These are phyloP conservation scores for Mycosarcoma maydis DNA, from an alignment of 1,284 basidiomycete species.

Conservation along the genomic window DNA sequence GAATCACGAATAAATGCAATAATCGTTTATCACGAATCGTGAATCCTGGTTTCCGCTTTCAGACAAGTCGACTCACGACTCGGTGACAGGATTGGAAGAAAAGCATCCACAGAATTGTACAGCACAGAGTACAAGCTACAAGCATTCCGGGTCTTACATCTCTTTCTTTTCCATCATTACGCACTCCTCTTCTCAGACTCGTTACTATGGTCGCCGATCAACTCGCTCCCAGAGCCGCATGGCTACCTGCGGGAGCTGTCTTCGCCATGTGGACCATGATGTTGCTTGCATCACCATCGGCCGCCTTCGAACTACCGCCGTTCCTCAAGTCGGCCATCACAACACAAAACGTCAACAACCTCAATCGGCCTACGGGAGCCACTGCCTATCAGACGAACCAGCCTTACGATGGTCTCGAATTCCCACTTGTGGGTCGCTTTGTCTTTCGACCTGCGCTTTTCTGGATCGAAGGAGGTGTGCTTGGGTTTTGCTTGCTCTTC, in stretches of 20 bases:
- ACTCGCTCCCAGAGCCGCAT: not conserved
- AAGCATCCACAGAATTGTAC: not conserved
- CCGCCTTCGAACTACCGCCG: conserved; percentile 38
- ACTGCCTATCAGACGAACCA: conserved; percentile 40
- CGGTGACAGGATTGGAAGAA: conserved; percentile 1
- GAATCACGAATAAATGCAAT: too few relatives aligned
- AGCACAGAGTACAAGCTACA: too few relatives aligned
- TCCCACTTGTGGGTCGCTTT: conserved; percentile 28
- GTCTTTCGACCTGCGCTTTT: conserved; percentile 52
- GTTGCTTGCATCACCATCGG: conserved; percentile 31
- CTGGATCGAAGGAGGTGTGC: conserved; percentile 46
- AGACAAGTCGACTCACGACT: conserved; percentile 5
- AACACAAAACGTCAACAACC: not conserved
- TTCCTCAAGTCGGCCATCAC: conserved; percentile 15
- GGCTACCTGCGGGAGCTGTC: conserved; percentile 24
- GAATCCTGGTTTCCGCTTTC: conserved; percentile 29
- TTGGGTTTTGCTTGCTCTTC: conserved; percentile 47
- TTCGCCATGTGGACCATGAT: conserved; percentile 43
- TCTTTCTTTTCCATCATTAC: not conserved
- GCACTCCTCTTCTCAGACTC: not conserved
- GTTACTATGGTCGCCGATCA: conserved; percentile 16
- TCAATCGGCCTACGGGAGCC: conserved; percentile 30
- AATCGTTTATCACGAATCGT: too few relatives aligned
- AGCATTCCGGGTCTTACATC: too few relatives aligned
- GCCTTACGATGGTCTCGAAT: conserved; percentile 42